Conservation (phyloP, 2,329 filamentous ascomycete species). For the Stemphylium vesicarium region DNA sequence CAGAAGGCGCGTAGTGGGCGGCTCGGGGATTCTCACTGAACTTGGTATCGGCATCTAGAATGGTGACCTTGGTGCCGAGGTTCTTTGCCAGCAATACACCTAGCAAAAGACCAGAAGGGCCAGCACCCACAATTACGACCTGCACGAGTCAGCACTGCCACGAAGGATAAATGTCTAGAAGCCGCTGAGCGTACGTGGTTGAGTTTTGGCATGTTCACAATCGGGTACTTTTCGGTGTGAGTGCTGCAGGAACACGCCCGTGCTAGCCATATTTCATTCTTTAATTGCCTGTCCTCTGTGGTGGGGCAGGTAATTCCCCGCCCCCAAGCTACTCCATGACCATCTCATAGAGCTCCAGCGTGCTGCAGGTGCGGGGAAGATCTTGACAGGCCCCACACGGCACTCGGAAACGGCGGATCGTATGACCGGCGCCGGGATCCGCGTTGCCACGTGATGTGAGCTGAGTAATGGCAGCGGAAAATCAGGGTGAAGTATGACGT, state of each 20-base stretch:
- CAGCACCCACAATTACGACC: slow-evolving; percentile 42
- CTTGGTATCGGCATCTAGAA: slow-evolving; percentile 62
- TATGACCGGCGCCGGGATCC: slow-evolving; percentile 4
- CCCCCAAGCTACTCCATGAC: slow-evolving; percentile 17
- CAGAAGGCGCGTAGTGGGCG: slow-evolving; percentile 66
- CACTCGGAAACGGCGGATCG: slow-evolving; percentile 13
- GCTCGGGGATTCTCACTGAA: slow-evolving; percentile 67
- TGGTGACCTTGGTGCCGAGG: slow-evolving; percentile 57
- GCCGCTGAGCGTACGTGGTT: slow-evolving; percentile 31
- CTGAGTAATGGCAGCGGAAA: slow-evolving; percentile 1
- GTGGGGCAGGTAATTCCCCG: slow-evolving; percentile 26
- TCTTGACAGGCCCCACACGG: slow-evolving; percentile 22
- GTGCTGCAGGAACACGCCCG: slow-evolving; percentile 4
- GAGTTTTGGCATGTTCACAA: slow-evolving; percentile 37
- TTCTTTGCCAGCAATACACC: slow-evolving; percentile 60
- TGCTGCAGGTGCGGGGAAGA: slow-evolving; percentile 24
- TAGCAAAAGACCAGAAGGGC: slow-evolving; percentile 44
- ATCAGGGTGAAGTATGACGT: slow-evolving; percentile 5
- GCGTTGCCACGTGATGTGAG: slow-evolving; percentile 8
- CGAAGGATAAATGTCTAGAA: neutral
- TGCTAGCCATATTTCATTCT: slow-evolving; percentile 9
- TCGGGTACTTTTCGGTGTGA: slow-evolving; percentile 4
- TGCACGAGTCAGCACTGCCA: slow-evolving; percentile 17
- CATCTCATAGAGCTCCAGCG: slow-evolving; percentile 3
- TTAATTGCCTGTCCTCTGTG: slow-evolving; percentile 7